phyloP scores from a whole-genome alignment of 2,329 filamentous ascomycete genomes.

The Apiospora phragmitis region DNA sequence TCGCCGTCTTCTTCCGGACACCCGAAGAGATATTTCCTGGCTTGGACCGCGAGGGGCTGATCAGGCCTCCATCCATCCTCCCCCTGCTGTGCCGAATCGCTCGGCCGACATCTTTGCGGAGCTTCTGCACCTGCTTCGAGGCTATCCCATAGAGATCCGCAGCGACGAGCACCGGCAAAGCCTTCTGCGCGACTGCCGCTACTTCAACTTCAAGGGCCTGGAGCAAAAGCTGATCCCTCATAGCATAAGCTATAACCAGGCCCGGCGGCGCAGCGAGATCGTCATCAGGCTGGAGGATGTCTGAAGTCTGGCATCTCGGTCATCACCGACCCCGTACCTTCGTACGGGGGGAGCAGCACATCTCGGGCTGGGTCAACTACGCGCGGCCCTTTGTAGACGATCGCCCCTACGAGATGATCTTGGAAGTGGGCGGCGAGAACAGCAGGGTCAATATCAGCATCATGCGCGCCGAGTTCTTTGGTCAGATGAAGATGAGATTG shows the following conservation, averaged over 20 bases:
- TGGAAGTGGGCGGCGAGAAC: slow-evolving; percentile 74
- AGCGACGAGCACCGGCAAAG: slow-evolving; percentile 75
- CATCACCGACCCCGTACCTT: slow-evolving; percentile 43
- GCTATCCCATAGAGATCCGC: slow-evolving; percentile 78
- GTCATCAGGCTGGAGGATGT: slow-evolving; percentile 79
- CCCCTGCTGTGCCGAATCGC: slow-evolving; percentile 81
- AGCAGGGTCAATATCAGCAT: slow-evolving; percentile 41
- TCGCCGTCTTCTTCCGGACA: slow-evolving; percentile 81
- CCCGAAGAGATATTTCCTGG: slow-evolving; percentile 84
- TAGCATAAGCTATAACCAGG: slow-evolving; percentile 72
- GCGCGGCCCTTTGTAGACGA: slow-evolving; percentile 85
- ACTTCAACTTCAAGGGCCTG: slow-evolving; percentile 89
- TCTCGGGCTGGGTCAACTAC: slow-evolving; percentile 68
- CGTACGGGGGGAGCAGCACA: slow-evolving; percentile 27
- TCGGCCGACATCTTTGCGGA: slow-evolving; percentile 85
- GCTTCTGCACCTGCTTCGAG: slow-evolving; percentile 76
- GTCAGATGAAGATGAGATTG: slow-evolving; percentile 68
- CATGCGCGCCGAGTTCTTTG: slow-evolving; percentile 72
- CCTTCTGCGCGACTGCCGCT: slow-evolving; percentile 82
- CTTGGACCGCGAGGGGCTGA: slow-evolving; percentile 72
- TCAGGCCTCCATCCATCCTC: slow-evolving; percentile 83
- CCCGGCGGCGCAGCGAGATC: slow-evolving; percentile 71
- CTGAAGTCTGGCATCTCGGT: slow-evolving; percentile 81
- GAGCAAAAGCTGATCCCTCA: slow-evolving; percentile 86
- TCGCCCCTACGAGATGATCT: slow-evolving; percentile 68